Conservation (phyloP, 495 filamentous ascomycete species). For the Podospora fimiseda region DNA sequence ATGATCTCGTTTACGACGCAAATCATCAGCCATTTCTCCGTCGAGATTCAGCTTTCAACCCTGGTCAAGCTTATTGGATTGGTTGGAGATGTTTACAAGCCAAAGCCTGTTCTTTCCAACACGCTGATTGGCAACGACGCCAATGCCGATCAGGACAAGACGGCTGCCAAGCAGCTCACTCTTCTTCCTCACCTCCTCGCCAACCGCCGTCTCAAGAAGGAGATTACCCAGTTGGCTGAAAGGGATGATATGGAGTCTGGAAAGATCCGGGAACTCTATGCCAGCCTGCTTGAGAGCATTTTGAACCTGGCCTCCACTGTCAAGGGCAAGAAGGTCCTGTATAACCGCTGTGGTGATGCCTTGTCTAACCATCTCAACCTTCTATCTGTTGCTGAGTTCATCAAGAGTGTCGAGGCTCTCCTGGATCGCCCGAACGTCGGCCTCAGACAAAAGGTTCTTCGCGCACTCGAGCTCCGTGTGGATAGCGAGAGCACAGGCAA, state of each 20-base stretch:
- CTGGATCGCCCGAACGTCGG: conserved; percentile 64
- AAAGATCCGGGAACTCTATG: conserved; percentile 60
- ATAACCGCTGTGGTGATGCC: conserved; percentile 59
- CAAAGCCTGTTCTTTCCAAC: conserved; percentile 60
- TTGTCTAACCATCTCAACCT: conserved; percentile 69
- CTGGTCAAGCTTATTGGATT: conserved; percentile 66
- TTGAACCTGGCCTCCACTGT: conserved; percentile 55
- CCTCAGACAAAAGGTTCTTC: conserved; percentile 71
- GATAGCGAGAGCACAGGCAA: conserved; percentile 60
- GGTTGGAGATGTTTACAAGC: conserved; percentile 62
- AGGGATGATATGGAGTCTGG: conserved; percentile 53
- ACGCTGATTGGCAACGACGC: conserved; percentile 63
- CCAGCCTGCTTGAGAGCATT: conserved; percentile 60
- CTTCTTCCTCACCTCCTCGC: conserved; percentile 50
- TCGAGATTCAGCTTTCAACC: conserved; percentile 62
- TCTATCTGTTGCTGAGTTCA: conserved; percentile 75
- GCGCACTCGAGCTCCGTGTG: conserved; percentile 68
- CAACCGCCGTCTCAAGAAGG: conserved; percentile 40
- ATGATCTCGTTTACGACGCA: conserved; percentile 48
- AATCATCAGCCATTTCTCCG: conserved; percentile 49
- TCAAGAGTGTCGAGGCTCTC: conserved; percentile 72
- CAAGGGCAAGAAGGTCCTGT: conserved; percentile 54
- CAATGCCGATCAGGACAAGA: conserved; percentile 50
- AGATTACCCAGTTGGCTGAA: conserved; percentile 44
- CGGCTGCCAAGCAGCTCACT: conserved; percentile 56